Conservation (phyloP, 805 yeast genomes). For the Candida maesae region DNA sequence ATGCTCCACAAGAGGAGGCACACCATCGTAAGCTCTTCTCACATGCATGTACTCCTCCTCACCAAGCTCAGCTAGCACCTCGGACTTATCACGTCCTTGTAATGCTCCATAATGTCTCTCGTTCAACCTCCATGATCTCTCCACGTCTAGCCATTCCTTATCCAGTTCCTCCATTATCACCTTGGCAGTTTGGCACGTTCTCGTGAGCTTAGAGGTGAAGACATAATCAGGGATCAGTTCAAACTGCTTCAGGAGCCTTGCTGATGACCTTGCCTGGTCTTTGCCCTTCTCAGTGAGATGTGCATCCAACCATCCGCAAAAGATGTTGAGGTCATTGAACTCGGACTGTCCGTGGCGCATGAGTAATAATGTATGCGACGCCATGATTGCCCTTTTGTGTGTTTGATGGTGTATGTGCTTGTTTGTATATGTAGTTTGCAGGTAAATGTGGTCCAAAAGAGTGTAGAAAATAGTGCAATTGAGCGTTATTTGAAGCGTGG, state of each 20-base stretch:
- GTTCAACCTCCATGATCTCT: conserved; percentile 74
- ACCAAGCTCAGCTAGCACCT: conserved; percentile 62
- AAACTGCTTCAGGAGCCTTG: conserved; percentile 50
- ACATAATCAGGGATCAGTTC: conserved; percentile 52
- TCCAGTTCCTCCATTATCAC: conserved; percentile 57
- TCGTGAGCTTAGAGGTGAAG: conserved; percentile 65
- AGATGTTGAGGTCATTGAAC: conserved; percentile 69
- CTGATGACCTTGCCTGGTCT: conserved; percentile 64
- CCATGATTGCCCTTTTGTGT: conserved; percentile 2
- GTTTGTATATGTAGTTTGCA: no score
- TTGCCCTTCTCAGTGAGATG: conserved; percentile 63
- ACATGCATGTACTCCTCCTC: conserved; percentile 70
- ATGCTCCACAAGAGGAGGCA: conserved; percentile 52
- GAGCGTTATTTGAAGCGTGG: no score
- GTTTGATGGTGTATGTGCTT: not conserved
- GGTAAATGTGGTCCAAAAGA: no score
- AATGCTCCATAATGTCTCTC: conserved; percentile 83
- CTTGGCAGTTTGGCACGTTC: conserved; percentile 74
- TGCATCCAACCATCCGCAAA: conserved; percentile 87
- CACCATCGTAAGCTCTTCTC: conserved; percentile 76
- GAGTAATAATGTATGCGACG: conserved; percentile 42
- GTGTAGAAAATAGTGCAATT: no score
- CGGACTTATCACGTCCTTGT: conserved; percentile 74
- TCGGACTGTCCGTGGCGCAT: conserved; percentile 83
- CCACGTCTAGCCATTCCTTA: conserved; percentile 47